These are phyloP conservation scores for Aspergillus sp. DNA, from an alignment of 2,329 filamentous ascomycete genomes.

Conservation along the genomic window DNA sequence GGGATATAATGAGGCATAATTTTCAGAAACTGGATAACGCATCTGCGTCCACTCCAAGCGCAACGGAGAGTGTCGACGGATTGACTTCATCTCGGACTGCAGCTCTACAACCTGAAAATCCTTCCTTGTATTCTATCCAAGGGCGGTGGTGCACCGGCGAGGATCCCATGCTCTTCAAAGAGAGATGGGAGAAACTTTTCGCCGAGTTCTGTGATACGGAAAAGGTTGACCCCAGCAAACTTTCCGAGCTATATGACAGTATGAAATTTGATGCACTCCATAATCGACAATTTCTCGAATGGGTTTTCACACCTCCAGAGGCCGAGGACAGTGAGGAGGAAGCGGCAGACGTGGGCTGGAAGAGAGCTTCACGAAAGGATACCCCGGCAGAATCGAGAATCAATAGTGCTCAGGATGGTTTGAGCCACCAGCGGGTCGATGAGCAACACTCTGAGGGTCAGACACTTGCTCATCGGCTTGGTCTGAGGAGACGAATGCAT, in stretches of 20 bases:
- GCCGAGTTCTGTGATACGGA: slow-evolving; percentile 94
- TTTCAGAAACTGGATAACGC: slow-evolving; percentile 73
- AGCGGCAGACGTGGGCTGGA: slow-evolving; percentile 30
- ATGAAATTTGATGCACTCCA: slow-evolving; percentile 99
- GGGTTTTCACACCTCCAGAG: slow-evolving; percentile 89
- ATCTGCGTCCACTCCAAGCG: slow-evolving; percentile 3
- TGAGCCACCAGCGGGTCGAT: slow-evolving; percentile 26
- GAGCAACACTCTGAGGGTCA: slow-evolving; percentile 33
- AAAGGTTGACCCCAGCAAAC: slow-evolving; percentile 98
- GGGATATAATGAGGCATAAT: slow-evolving; percentile 91
- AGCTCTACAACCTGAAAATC: slow-evolving; percentile 36
- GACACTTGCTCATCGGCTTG: slow-evolving; percentile 39
- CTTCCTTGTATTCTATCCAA: slow-evolving; percentile 71
- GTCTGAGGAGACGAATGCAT: slow-evolving; percentile 55
- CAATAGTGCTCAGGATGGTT: slow-evolving; percentile 17
- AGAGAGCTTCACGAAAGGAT: slow-evolving; percentile 22
- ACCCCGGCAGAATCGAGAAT: slow-evolving; percentile 20
- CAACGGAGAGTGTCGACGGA: background rate
- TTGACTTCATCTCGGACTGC: slow-evolving; percentile 16
- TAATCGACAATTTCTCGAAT: slow-evolving; percentile 93
- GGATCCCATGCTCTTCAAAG: slow-evolving; percentile 89
- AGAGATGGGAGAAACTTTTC: slow-evolving; percentile 98
- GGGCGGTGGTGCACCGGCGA: slow-evolving; percentile 95
- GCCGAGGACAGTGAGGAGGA: slow-evolving; percentile 72
- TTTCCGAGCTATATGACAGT: slow-evolving; percentile 96